Base-by-base conservation (phyloP, 2,329 filamentous ascomycete species). In the Aspergillus ustus region DNA sequence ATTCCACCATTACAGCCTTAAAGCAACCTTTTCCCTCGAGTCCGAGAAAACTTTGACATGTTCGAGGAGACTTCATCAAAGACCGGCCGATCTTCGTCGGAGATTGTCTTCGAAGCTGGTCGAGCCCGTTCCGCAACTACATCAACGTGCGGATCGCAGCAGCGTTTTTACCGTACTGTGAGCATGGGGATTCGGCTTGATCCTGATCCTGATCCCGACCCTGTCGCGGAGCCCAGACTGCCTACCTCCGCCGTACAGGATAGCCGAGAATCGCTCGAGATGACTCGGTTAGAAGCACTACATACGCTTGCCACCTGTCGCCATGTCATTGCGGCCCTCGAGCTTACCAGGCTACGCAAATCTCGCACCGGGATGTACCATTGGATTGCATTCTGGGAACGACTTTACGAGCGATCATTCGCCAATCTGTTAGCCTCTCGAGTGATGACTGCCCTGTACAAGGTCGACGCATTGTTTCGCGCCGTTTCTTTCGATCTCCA, bases 311-410 rank as follows among this genome's bases (percentile, higher is more conserved):
- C 54, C 7, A 64, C 66, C 28, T 74, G 72, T 60, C 70, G 71
- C 31, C 63, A 66, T 22, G 64, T 71, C 49, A 70, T 75, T 45
- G 62, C 69, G 7, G 63, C 62, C 4, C 69, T 74, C 7, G 73
- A 75, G 52, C 31, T 73, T 20, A 73, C 67, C 2, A 71, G 73
- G 17, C 69, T 75, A 57, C 65, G 66, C 61, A 73, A 72, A 34
- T 69, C 73, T 8, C 70, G 73, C 20, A 63, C 63, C 19, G 73
- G 73, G 3, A 54, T 72, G 29, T 60, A 60, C 37, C 61, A 68
- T 53, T 75, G 73, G 73, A 59, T 70, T 11, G 31, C 62, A 13
- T 75, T 73, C 56, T 75, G 73, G 73, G 61, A 67, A 22, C 63
- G 63, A 15, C 61, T 74, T 7, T 75, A 74, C 54, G 43, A 66